These are phyloP conservation scores for Cyclocybe aegerita DNA, from an alignment of 768 basidiomycete genomes.

Conservation along the genomic window DNA sequence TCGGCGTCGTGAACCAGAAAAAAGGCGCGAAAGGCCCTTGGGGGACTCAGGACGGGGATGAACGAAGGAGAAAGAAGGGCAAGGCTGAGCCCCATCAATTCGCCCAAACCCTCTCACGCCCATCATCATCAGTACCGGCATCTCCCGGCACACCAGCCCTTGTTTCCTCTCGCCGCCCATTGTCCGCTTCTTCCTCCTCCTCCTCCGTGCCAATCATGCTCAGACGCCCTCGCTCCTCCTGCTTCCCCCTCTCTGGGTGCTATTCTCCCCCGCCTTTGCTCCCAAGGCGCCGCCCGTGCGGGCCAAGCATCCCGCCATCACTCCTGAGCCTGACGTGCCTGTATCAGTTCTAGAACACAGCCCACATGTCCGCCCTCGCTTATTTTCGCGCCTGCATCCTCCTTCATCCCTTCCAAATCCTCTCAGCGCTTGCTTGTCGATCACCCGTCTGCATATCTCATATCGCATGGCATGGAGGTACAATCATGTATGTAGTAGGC, in stretches of 20 bases:
- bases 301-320: neutral
- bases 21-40: conserved; percentile 12
- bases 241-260: too few species aligned
- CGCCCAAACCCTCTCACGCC: neutral
- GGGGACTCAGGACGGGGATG: conserved; percentile 10
- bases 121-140: conserved; percentile 1
- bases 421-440: too few species aligned
- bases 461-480: neutral
- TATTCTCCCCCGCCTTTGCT: too few species aligned
- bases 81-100: neutral
- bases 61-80: conserved; percentile 16
- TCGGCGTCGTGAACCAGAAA: conserved; percentile 19
- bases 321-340: neutral
- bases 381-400: neutral
- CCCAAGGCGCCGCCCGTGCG: too few species aligned
- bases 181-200: too few species aligned
- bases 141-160: neutral
- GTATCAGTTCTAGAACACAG: neutral
- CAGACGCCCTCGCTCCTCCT: too few species aligned
- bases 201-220: too few species aligned
- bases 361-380: neutral
- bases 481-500: conserved; percentile 1
- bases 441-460: neutral
- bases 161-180: conserved; percentile 5
- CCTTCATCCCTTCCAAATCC: neutral